These are phyloP conservation scores for Canavalia ensiformis DNA, from an alignment of 306 rosid species.

Conservation along the genomic window DNA sequence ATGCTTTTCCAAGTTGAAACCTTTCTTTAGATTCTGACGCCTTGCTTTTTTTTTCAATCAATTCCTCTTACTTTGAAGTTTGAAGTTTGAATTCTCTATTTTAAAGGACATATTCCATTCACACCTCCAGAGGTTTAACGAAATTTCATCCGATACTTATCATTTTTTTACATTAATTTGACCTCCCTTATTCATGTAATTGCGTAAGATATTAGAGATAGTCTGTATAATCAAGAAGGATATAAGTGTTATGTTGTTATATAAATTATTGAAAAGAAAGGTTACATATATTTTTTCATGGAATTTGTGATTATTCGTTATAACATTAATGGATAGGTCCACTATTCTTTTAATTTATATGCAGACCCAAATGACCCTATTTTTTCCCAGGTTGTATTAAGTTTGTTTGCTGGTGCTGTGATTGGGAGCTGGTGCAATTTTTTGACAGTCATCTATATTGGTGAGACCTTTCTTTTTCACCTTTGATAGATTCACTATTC, in stretches of 20 bases:
- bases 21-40: conserved; percentile 4
- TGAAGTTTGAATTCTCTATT: too few relatives aligned
- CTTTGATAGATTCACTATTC: background rate
- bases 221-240: too few relatives aligned
- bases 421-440: conserved; percentile 94
- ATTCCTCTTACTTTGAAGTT: conserved; percentile 2
- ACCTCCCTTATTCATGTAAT: too few relatives aligned
- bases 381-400: conserved; percentile 57
- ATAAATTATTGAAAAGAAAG: background rate
- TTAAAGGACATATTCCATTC: too few relatives aligned
- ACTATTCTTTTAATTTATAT: too few relatives aligned
- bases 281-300: conserved; percentile 20
- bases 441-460: conserved; percentile 78
- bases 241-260: too few relatives aligned
- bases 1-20: background rate
- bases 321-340: background rate
- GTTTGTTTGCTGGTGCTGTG: conserved; percentile 82
- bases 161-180: too few relatives aligned
- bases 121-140: too few relatives aligned
- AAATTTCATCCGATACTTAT: too few relatives aligned
- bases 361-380: too few relatives aligned
- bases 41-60: conserved; percentile 5
- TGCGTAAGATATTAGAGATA: too few relatives aligned
- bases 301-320: conserved; percentile 43
- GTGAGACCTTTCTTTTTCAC: conserved; percentile 61